Evolutionary conservation across 2,329 filamentous ascomycete species (phyloP), one percentile per base, ranked within the genome.

Genomic region (Aspergillaceae sp.): DNA sequence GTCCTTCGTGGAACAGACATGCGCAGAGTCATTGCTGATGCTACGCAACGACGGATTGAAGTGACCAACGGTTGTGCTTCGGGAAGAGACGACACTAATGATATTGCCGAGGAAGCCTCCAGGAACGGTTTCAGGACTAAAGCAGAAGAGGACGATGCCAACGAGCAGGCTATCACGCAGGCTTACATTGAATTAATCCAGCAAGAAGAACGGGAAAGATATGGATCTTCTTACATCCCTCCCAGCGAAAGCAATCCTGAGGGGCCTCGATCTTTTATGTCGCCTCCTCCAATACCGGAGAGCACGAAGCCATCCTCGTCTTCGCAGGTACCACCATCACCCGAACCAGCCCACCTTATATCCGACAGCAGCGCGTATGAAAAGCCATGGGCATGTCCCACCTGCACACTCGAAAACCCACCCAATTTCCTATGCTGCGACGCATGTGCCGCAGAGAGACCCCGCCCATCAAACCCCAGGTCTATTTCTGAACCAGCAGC

Each of bases 81-180:
- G 47, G 81, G 80, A 8, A 82, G 78, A 33, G 77, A 79, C 41
- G 78, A 80, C 50, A 82, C 83, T 40, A 70, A 74, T n/a, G 78
- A 83, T 58, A 79, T 90, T 19, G 75, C 76, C 3, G 76, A 82
- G 41, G 77, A 86, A 34, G 84, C 83, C 34, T 80, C 80, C 4
- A 74, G 74, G 47, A 84, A 84, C 53, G 87, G 88, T 0, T 91
- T 94, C 70, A 79, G 77, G 49, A 96, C 89, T 0, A 79, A 86
- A 58, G 88, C 87, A 0, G 87, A 94, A 54, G 86, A 94, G 62
- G 88, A 95, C 46, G 84, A 89, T 55, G 90, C 88, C 3, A 94
- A 95, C 56, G 87, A 95, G 46, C 76, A 79, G 27, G 90, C 90
- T 4, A 94, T 95, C 50, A 82, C 88, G 44, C 82, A 90, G 58